phyloP scores from a whole-genome alignment of 2,329 filamentous ascomycete genomes.

The Xylaria sp. region DNA sequence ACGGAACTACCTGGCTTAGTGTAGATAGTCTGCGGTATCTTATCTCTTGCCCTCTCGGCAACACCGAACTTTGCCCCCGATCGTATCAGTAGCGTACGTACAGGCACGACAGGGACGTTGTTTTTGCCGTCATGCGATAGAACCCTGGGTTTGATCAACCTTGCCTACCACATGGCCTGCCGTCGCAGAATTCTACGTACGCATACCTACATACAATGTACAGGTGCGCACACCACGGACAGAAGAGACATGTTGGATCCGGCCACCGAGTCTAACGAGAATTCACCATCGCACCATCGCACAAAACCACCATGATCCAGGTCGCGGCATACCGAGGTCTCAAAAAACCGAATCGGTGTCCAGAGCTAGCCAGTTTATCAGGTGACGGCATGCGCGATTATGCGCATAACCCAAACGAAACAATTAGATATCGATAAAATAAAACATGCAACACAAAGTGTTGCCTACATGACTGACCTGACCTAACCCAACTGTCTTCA shows the following conservation, averaged over 20 bases:
- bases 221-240: background rate
- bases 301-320: background rate
- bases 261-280: slow-evolving; percentile 5
- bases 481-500: background rate
- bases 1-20: background rate
- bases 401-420: background rate
- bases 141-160: background rate
- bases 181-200: background rate
- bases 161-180: slow-evolving; percentile 5
- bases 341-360: no score
- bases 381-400: background rate
- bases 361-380: background rate
- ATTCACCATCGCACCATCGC: background rate
- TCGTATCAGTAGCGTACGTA: background rate
- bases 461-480: background rate
- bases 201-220: background rate
- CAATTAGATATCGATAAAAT: background rate
- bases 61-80: slow-evolving; percentile 17
- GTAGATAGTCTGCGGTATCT: background rate
- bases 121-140: background rate
- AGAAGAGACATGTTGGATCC: background rate
- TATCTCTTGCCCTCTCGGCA: slow-evolving; percentile 17
- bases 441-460: background rate
- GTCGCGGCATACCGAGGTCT: no score
- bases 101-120: background rate